These are phyloP conservation scores for Davidsoniella virescens DNA, from an alignment of 2,329 filamentous ascomycete genomes.

Conservation along the genomic window DNA sequence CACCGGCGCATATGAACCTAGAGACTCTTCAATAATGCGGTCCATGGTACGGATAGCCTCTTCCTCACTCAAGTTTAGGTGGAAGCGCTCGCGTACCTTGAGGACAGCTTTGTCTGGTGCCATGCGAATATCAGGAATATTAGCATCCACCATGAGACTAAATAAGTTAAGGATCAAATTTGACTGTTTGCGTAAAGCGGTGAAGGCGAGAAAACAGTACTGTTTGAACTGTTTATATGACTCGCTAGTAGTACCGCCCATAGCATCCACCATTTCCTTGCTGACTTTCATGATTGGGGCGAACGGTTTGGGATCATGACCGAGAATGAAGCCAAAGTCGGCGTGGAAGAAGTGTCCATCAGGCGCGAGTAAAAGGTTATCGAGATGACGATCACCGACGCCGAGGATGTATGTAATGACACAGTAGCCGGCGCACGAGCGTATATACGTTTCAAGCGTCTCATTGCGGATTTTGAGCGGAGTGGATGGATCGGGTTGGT, in stretches of 20 bases:
- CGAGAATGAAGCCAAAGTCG: conserved; percentile 95
- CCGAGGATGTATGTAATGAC: conserved; percentile 97
- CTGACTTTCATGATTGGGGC: conserved; percentile 93
- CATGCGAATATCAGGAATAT: conserved; percentile 85
- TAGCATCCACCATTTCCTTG: conserved; percentile 96
- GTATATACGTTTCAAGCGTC: conserved; percentile 86
- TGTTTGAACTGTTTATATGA: conserved; percentile 84
- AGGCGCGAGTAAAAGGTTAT: conserved; percentile 82
- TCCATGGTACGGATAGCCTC: conserved; percentile 83
- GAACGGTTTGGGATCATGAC: conserved; percentile 92
- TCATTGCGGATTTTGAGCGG: conserved; percentile 81
- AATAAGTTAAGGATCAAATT: conserved; percentile 92
- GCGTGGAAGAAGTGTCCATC: conserved; percentile 95
- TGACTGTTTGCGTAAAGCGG: conserved; percentile 72
- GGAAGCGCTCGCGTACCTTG: conserved; percentile 90
- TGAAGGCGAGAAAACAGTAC: conserved; percentile 91
- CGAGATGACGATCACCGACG: conserved; percentile 86
- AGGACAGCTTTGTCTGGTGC: conserved; percentile 87
- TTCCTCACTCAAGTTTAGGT: conserved; percentile 79
- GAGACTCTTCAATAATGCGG: conserved; percentile 74
- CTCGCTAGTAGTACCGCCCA: conserved; percentile 70
- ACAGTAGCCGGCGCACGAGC: conserved; percentile 92
- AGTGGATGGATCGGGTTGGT: conserved; percentile 73
- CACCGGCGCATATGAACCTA: conserved; percentile 78
- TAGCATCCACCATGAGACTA: conserved; percentile 91